Evolutionary conservation across 371 early-diverging fungal species (phyloP).

Genomic region (Circinella umbellata): DNA sequence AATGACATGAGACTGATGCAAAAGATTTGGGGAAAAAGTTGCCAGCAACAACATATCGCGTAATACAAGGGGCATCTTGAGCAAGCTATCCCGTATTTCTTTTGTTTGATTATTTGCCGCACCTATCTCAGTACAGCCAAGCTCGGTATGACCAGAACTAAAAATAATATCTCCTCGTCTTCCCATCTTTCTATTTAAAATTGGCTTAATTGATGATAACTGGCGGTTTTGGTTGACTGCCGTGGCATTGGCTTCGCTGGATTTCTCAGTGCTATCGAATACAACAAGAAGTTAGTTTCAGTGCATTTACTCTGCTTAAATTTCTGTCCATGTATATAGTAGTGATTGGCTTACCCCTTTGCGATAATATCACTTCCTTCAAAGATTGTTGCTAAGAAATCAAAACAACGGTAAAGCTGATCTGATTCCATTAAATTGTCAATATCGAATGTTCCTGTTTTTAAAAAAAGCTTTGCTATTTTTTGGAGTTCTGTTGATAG

Average conservation of each 20-base stretch:
- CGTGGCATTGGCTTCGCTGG: constrained; percentile 12
- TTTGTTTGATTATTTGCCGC: constrained; percentile 5
- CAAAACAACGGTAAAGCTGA: too few relatives aligned
- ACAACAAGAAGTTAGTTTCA: too few relatives aligned
- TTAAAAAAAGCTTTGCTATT: too few relatives aligned
- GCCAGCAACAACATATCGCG: constrained; percentile 18
- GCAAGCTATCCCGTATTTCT: background rate
- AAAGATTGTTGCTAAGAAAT: too few relatives aligned
- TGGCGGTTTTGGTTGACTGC: constrained; percentile 13
- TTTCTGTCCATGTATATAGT: too few relatives aligned
- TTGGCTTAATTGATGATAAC: constrained; percentile 13
- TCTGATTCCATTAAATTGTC: too few relatives aligned
- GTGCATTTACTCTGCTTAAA: too few relatives aligned
- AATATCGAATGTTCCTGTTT: background rate
- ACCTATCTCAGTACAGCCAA: constrained; percentile 20
- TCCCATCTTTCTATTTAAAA: constrained; percentile 15
- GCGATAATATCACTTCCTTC: background rate
- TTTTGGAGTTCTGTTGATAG: too few relatives aligned
- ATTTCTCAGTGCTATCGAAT: constrained; percentile 1
- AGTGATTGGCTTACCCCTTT: background rate
- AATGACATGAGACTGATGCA: too few relatives aligned
- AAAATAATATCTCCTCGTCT: constrained; percentile 17
- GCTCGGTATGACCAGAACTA: constrained; percentile 11
- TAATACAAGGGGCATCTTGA: constrained; percentile 20
- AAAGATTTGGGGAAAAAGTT: too few relatives aligned